Base-by-base conservation (phyloP, 768 basidiomycete genomes). In the Myochromella boudieri region DNA sequence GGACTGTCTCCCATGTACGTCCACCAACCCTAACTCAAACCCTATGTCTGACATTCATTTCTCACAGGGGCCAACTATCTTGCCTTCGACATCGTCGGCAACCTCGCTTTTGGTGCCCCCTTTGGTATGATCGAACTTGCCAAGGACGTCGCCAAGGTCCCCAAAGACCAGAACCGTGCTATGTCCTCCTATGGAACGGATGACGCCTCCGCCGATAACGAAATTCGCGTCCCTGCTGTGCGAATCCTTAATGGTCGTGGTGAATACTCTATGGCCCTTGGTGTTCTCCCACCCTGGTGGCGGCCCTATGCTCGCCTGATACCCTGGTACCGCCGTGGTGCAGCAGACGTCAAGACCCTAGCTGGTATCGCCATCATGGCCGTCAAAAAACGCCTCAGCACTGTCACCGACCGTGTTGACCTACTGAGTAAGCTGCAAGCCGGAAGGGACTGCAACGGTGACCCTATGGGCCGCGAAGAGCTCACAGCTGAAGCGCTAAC, bases 401-500 rank as follows among this genome's bases (percentile, higher is more conserved):
- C 74, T 12, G 84, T 82, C 2, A 78, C 77, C 0, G 91, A 93
- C 58, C 75, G 91, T 21, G 76, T 82, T 9, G 94, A 97, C 62
- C 69, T 97, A 41, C 67, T 97, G 37, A 82, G 83, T 57, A 91
- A 91, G 63, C 73, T 97, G 2, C 87, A 91, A 59, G 68, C 76
- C 31, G 90, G 83, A 5, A 79, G 81, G 53, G 94, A 95, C 59
- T 80, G 83, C 37, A 65, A 75, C n/a, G 94, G 93, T 12, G 81
- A 91, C 3, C 81, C 76, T 1, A 85, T 97, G 86, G 82, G 86
- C 0, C 74, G 76, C 21, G 82, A 81, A 55, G 94, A 95, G 60
- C 67, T 97, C 46, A 95, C 91, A 1, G 92, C 92, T 0, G 94
- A 97, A 68, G 86, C 87, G 36, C 66, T 90, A 15, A 92, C 91